A percentile compares a stretch with the other conserved stretches of the same genome.
These are phyloP conservation scores for Debaryomycetaceae sp. DNA, from an alignment of 1,139 yeast genomes.

Conservation along the genomic window DNA sequence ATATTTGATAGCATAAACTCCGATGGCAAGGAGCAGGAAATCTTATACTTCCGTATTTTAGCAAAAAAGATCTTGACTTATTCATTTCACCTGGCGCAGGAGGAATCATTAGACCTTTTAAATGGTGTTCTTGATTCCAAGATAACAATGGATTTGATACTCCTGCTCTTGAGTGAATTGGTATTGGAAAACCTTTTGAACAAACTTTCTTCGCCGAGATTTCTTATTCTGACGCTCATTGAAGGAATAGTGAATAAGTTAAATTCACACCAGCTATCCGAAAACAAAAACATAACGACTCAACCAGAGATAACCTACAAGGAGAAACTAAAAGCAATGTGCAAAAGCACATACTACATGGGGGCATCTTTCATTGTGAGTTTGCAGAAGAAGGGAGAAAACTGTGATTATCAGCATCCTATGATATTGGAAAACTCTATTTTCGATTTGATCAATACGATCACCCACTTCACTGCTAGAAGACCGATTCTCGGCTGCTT, in stretches of 20 bases:
- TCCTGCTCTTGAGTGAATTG: conserved; percentile 31
- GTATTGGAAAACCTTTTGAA: conserved; percentile 27
- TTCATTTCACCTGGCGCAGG: conserved; percentile 12
- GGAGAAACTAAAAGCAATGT: background rate
- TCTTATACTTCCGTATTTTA: conserved; percentile 25
- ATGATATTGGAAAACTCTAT: conserved; percentile 11
- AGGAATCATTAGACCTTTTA: background rate
- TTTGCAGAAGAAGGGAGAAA: background rate
- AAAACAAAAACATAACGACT: background rate
- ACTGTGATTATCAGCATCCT: background rate
- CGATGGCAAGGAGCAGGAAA: conserved; percentile 1
- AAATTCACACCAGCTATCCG: background rate
- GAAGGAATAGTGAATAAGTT: background rate
- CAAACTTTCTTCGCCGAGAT: conserved; percentile 28
- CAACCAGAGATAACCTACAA: background rate
- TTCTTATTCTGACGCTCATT: conserved; percentile 11
- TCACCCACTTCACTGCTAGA: conserved; percentile 24
- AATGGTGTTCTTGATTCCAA: conserved; percentile 19
- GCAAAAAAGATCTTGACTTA: conserved; percentile 18
- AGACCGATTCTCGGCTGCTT: conserved; percentile 26
- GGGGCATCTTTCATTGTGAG: background rate
- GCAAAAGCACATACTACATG: background rate
- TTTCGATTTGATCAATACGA: conserved; percentile 24
- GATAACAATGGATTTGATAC: conserved; percentile 27
- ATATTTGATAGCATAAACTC: conserved; percentile 12